Base-by-base conservation (phyloP, 352 stramenopile genomes). In the Phytophthora palmivora region DNA sequence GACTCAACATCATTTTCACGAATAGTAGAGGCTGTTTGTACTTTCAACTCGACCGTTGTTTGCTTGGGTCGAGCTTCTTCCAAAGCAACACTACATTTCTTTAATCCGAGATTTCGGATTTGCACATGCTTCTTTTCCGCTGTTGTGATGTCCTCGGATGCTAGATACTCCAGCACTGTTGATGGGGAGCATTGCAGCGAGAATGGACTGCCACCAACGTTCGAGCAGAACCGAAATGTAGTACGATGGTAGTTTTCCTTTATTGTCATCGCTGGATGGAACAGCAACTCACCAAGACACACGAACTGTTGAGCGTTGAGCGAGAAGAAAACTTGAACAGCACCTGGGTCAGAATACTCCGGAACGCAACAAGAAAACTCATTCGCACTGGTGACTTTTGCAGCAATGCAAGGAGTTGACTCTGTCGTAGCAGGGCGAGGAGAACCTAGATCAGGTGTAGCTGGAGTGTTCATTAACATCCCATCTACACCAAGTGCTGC, bases 231-330 rank as follows among this genome's bases (percentile, higher is more conserved):
- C 15, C 72, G 75, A 21, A 77, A 79, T 39, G 58, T 64, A 6
- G 52, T 32, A 12, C 52, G 51, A 21, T 73, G 51, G 18, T 67
- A 61, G 8, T 72, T 56, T n/a, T 89, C 72, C 58, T 87, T 69
- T 32, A 92, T 81, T 6, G 57, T 56, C 12, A 91, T 65, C 1
- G 81, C 62, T 0, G 78, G 69, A 47, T 92, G 83, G 21, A 91
- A 73, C 16, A 77, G 49, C 1, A 92, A 26, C 15, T 82, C 76
- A 0, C 83, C 83, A 1, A 92, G 63, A 36, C 61, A 84, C 10
- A 90, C 61, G 16, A 92, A 92, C 56, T 92, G 81, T 66, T 92
- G 83, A 2, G 83, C 72, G 18, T 92, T 92, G 26, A 82, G 73
- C 1, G 83, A 92, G 32, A 92, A 75, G 28, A 74, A 87, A 15